Percentiles rank a stretch among this genome's conserved stretches.
Conservation (phyloP, 139 green algal genomes). For the Volvox africanus region DNA sequence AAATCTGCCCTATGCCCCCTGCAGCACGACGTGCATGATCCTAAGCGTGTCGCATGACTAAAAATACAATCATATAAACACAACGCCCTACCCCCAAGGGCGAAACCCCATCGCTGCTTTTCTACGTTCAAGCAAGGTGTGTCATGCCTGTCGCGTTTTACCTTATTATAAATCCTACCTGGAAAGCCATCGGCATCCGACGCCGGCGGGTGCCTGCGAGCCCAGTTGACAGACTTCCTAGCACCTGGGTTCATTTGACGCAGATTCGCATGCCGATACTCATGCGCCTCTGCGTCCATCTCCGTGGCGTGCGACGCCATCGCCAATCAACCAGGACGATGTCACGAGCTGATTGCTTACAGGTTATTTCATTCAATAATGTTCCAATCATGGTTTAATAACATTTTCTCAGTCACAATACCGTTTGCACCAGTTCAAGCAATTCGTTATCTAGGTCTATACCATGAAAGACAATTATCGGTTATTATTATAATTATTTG, state of each 20-base stretch:
- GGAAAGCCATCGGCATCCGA: background rate
- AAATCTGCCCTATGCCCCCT: too few relatives aligned
- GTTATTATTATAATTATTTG: too few relatives aligned
- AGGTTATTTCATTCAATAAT: too few relatives aligned
- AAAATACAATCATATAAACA: background rate
- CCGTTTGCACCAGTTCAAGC: too few relatives aligned
- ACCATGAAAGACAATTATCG: too few relatives aligned
- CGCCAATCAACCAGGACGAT: too few relatives aligned
- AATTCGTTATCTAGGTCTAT: too few relatives aligned
- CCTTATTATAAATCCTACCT: background rate
- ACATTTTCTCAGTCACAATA: too few relatives aligned
- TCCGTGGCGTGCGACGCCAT: background rate
- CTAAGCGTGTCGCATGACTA: background rate
- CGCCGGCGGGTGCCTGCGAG: background rate
- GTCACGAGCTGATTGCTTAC: too few relatives aligned
- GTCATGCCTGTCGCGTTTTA: too few relatives aligned
- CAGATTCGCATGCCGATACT: background rate
- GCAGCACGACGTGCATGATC: background rate
- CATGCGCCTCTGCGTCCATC: background rate
- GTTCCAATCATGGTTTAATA: too few relatives aligned
- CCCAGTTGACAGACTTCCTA: slow-evolving; percentile 34
- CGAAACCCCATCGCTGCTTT: background rate
- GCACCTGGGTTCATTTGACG: slow-evolving; percentile 5
- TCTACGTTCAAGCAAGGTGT: background rate
- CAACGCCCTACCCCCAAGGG: background rate